These are phyloP conservation scores for Pythium apleroticum DNA, from an alignment of 352 stramenopile species.

Conservation along the genomic window DNA sequence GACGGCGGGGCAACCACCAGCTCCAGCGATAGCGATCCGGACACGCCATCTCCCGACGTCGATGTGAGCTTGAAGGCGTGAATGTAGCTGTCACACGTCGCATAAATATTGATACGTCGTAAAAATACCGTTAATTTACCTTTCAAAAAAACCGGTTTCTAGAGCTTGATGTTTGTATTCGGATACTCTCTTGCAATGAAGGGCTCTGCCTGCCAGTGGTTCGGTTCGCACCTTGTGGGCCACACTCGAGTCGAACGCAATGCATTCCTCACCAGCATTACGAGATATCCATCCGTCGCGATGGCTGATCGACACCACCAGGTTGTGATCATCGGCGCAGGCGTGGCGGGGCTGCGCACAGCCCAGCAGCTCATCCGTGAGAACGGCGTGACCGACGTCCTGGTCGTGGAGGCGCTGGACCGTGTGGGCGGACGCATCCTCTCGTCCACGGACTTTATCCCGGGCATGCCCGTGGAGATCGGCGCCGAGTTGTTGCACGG, in stretches of 20 bases:
- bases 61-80: background rate
- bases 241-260: background rate
- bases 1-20: constrained; percentile 4
- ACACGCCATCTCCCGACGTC: background rate
- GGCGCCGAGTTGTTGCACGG: constrained; percentile 77
- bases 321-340: constrained; percentile 71
- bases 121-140: background rate
- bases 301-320: constrained; percentile 31
- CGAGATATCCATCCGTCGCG: background rate
- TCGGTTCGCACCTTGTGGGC: background rate
- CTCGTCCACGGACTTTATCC: constrained; percentile 59
- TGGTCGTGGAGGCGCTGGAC: constrained; percentile 72
- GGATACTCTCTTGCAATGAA: background rate
- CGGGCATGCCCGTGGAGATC: constrained; percentile 70
- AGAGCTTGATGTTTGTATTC: background rate
- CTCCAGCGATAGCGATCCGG: constrained; percentile 5
- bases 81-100: constrained; percentile 16
- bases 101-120: constrained; percentile 9
- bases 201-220: background rate
- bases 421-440: constrained; percentile 70
- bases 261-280: background rate
- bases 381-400: constrained; percentile 58
- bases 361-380: constrained; percentile 57
- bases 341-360: constrained; percentile 64
- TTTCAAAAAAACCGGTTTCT: constrained; percentile 10